Base-by-base conservation (phyloP, 225 moss, liverwort and hornwort species). In the Anthoceros angustus region DNA sequence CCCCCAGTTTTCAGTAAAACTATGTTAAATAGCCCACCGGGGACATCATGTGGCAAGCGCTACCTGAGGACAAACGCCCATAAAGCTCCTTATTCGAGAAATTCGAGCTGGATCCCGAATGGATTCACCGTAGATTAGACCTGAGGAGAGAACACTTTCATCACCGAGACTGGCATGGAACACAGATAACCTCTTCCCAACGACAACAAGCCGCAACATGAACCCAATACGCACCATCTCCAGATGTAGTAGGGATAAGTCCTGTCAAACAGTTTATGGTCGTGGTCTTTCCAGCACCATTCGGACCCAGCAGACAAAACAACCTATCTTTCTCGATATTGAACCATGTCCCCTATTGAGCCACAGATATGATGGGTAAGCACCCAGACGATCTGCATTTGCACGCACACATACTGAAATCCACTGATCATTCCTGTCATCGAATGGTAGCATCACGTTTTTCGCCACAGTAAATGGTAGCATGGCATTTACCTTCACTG, bases 51-150 rank as follows among this genome's bases (percentile, higher is more conserved):
- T 26, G 46, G 40, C 32, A 62, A 25, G 10, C 46, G n/a, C n/a
- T 66, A 95, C 94, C 88, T 95, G 95, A 40, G 95, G 95, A 64
- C 95, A 95, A 41, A 95, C 95, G 69, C 95, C 82, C 82, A 82
- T 79, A 39, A 46, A 70, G 6, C 68, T 64, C 12, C 82, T 79
- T 24, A 82, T 82, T 8, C 68, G 76, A 60, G 67, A 67, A 41
- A 91, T 78, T 23, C 95, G 91, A 7, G 76, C 74, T 40, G 83
- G 82, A 67, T 78, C 86, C 73, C 94, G 74, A 64, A 95, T 78
- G 14, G 95, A 91, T 5, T 91, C 83, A 69, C 84, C 88, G 70
- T 88, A 84, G 61, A 91, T 84, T 75, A 82, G 78, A 25, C 86
- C 94, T 94, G 86, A n/a, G n/a, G n/a, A n/a, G n/a, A n/a, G n/a